Evolutionary conservation across 2,329 filamentous ascomycete genomes (phyloP).

Genomic region (Amphichorda felina): DNA sequence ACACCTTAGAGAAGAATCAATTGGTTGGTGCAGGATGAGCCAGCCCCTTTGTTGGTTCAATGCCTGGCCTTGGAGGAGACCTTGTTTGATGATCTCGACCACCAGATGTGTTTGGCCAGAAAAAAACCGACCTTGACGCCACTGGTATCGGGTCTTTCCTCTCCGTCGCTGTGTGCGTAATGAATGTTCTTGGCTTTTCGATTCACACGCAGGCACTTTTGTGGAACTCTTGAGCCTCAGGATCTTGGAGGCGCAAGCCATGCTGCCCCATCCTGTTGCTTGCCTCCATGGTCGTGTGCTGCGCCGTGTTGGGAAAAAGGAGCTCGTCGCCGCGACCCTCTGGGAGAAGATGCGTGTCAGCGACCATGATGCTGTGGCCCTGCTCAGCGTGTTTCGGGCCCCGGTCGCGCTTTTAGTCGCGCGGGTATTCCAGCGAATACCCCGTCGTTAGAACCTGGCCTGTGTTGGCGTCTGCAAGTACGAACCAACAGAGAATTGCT

Average conservation of each 20-base stretch:
- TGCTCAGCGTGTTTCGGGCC: slow-evolving; percentile 29
- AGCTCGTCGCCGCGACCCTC: slow-evolving; percentile 22
- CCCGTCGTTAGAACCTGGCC: slow-evolving; percentile 26
- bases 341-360: slow-evolving; percentile 18
- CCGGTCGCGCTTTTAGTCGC: slow-evolving; percentile 21
- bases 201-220: slow-evolving; percentile 25
- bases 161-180: slow-evolving; percentile 18
- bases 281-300: slow-evolving; percentile 34
- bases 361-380: slow-evolving; percentile 31
- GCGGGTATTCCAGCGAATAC: slow-evolving; percentile 25
- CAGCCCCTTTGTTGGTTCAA: too few species aligned
- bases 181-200: slow-evolving; percentile 23
- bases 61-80: too few species aligned
- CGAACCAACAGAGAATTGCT: slow-evolving; percentile 30
- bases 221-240: slow-evolving; percentile 15
- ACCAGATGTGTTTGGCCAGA: too few species aligned
- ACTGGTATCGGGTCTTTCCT: slow-evolving; percentile 10
- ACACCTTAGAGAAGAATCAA: too few species aligned
- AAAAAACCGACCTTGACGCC: slow-evolving; percentile 13
- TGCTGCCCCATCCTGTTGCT: slow-evolving; percentile 28
- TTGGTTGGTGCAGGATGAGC: too few species aligned
- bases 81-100: too few species aligned
- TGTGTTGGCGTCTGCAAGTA: slow-evolving; percentile 23
- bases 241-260: slow-evolving; percentile 22
- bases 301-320: slow-evolving; percentile 22